Evolutionary conservation across 179 eudicot species (phyloP).

Genomic region (Camellia oleifera): DNA sequence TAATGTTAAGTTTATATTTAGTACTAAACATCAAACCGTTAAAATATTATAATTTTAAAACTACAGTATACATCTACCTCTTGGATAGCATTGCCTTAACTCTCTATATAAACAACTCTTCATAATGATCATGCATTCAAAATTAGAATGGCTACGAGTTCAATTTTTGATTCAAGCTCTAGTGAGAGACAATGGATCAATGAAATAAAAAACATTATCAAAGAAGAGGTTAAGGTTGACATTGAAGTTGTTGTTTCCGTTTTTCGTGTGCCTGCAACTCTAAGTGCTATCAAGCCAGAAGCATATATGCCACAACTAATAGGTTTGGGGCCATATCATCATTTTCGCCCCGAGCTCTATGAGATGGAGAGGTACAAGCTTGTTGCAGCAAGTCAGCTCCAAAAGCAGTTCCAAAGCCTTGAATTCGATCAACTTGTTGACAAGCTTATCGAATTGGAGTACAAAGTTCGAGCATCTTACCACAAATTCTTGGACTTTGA

Average conservation of each 20-base stretch:
- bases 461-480: slow-evolving; percentile 52
- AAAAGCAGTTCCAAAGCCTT: slow-evolving; percentile 20
- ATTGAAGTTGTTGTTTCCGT: not conserved
- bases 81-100: too few relatives aligned
- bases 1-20: too few relatives aligned
- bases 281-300: not conserved
- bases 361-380: slow-evolving; percentile 64
- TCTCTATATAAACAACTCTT: too few relatives aligned
- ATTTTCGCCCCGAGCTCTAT: slow-evolving; percentile 38
- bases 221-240: too few relatives aligned
- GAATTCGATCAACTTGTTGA: slow-evolving; percentile 28
- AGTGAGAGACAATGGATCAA: too few relatives aligned
- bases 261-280: not conserved
- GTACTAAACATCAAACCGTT: too few relatives aligned
- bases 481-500: slow-evolving; percentile 48
- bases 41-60: too few relatives aligned
- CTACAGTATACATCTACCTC: too few relatives aligned
- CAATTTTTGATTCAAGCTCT: too few relatives aligned
- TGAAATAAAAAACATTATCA: too few relatives aligned
- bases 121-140: too few relatives aligned
- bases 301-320: slow-evolving; percentile 1
- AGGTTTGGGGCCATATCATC: slow-evolving; percentile 47
- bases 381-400: slow-evolving; percentile 36
- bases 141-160: too few relatives aligned
- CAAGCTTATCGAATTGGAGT: slow-evolving; percentile 29